These are phyloP conservation scores for Xylariaceae sp. DNA, from an alignment of 2,329 filamentous ascomycete species.

Conservation along the genomic window DNA sequence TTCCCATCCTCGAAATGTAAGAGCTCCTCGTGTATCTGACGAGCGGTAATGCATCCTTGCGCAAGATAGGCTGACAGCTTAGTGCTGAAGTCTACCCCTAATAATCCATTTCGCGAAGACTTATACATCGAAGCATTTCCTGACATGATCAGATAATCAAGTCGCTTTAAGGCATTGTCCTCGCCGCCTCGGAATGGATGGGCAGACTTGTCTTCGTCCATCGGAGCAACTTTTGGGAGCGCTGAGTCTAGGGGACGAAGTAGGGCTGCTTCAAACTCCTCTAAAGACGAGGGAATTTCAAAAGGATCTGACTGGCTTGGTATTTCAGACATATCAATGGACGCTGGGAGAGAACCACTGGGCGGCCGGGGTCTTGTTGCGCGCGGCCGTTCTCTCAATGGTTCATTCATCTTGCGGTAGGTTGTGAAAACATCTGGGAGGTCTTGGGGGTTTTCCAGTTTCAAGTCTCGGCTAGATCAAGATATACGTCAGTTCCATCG, in stretches of 20 bases:
- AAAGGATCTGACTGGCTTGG: constrained; percentile 69
- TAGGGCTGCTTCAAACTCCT: constrained; percentile 60
- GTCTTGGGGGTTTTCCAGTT: constrained; percentile 60
- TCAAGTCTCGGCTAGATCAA: constrained; percentile 65
- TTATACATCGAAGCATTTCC: constrained; percentile 70
- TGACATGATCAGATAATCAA: constrained; percentile 65
- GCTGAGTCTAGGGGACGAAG: constrained; percentile 61
- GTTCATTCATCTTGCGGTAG: constrained; percentile 76
- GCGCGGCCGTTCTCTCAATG: constrained; percentile 69
- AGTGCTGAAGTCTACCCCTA: constrained; percentile 74
- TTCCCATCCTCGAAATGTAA: constrained; percentile 71
- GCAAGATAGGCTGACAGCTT: constrained; percentile 78
- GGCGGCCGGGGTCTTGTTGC: constrained; percentile 58
- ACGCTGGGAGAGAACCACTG: constrained; percentile 58
- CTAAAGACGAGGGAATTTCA: constrained; percentile 60
- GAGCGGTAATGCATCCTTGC: constrained; percentile 73
- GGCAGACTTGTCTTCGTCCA: constrained; percentile 58
- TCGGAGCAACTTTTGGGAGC: constrained; percentile 56
- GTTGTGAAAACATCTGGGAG: constrained; percentile 78
- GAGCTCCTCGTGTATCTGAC: constrained; percentile 73
- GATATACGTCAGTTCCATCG: constrained; percentile 3
- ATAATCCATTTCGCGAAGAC: constrained; percentile 71
- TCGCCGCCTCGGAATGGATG: constrained; percentile 76
- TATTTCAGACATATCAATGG: constrained; percentile 56
- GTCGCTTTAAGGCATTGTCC: constrained; percentile 59